Percentiles rank a stretch among this genome's conserved stretches.
These are phyloP conservation scores for Detonula confervacea DNA, from an alignment of 352 stramenopile species.

Conservation along the genomic window DNA sequence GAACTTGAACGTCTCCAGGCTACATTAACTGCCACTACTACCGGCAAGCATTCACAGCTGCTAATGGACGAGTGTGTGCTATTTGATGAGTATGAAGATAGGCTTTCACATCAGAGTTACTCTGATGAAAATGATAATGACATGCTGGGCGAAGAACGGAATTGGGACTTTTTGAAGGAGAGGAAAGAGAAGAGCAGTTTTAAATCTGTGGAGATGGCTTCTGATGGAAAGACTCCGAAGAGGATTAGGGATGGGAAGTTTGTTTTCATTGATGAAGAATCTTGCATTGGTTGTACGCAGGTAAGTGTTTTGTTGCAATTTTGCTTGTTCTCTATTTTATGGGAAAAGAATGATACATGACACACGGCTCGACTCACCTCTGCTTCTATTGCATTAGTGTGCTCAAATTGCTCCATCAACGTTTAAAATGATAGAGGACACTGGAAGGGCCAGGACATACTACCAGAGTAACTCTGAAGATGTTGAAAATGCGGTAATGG, in stretches of 20 bases:
- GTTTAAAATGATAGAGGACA: constrained; percentile 75
- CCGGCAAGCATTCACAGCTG: constrained; percentile 8
- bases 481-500: constrained; percentile 63
- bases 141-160: not conserved
- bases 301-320: constrained; percentile 6
- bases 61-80: constrained; percentile 82
- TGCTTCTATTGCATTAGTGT: constrained; percentile 45
- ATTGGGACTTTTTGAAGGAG: constrained; percentile 35
- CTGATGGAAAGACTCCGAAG: constrained; percentile 64
- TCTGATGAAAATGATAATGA: constrained; percentile 30
- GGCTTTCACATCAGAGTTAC: constrained; percentile 13
- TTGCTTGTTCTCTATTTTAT: not conserved
- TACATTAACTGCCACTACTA: not conserved
- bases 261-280: constrained; percentile 85
- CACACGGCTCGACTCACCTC: not conserved
- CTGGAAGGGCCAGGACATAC: constrained; percentile 73
- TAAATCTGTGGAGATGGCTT: constrained; percentile 70
- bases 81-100: constrained; percentile 61
- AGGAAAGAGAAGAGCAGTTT: constrained; percentile 68
- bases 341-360: too few species aligned
- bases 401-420: constrained; percentile 57
- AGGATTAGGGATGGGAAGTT: constrained; percentile 80
- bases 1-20: constrained; percentile 47
- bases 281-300: constrained; percentile 79
- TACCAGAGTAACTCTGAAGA: constrained; percentile 60